Evolutionary conservation across 2,329 filamentous ascomycete genomes (phyloP).

Genomic region (Pyrenochaeta sp.): DNA sequence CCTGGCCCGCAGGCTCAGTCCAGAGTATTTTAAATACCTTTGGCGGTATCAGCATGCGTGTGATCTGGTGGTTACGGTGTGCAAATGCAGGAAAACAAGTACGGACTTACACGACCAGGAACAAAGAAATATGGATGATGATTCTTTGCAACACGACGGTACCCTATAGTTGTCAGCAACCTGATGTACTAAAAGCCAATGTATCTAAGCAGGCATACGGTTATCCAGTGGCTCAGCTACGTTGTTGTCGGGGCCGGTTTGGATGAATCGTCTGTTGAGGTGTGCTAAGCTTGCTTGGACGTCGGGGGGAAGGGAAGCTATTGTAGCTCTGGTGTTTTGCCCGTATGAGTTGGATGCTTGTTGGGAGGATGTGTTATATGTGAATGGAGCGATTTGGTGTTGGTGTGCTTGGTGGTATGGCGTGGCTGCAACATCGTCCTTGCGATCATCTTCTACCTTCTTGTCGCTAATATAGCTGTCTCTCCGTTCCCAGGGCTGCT

Average conservation of each 20-base stretch:
- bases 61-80: too few species aligned
- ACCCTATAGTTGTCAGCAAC: neutral
- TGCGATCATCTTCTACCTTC: too few species aligned
- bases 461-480: too few species aligned
- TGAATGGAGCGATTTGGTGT: too few species aligned
- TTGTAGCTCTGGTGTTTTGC: neutral
- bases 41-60: too few species aligned
- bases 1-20: conserved; percentile 24
- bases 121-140: neutral
- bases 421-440: too few species aligned
- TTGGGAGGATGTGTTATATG: too few species aligned
- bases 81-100: too few species aligned
- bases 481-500: too few species aligned
- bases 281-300: neutral
- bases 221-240: neutral
- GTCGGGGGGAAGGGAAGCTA: neutral
- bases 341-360: too few species aligned
- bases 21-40: conserved; percentile 33
- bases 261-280: conserved; percentile 2
- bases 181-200: neutral
- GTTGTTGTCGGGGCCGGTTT: neutral
- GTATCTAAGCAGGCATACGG: conserved; percentile 1
- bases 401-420: too few species aligned
- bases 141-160: neutral
- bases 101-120: conserved; percentile 1